Conservation (phyloP, 2,329 filamentous ascomycete species). For the Xylaria sp. region DNA sequence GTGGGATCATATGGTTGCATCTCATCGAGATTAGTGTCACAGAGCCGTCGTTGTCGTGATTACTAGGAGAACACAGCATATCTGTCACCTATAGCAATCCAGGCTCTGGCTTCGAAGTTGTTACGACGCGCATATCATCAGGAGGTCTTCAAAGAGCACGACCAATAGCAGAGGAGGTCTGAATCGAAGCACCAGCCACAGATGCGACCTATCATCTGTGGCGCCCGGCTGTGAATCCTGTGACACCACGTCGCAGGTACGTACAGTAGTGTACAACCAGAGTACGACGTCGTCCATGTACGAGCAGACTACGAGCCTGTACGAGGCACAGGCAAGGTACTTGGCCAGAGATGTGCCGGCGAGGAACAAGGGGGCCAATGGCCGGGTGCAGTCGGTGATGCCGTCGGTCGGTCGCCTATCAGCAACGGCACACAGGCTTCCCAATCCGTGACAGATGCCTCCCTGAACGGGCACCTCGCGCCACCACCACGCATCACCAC, state of each 20-base stretch:
- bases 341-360: background rate
- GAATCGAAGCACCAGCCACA: slow-evolving; percentile 19
- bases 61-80: slow-evolving; percentile 3
- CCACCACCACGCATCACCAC: background rate
- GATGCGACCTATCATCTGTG: slow-evolving; percentile 20
- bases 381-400: background rate
- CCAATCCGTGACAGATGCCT: background rate
- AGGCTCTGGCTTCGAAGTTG: background rate
- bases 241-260: slow-evolving; percentile 6
- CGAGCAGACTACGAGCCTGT: background rate
- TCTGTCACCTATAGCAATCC: background rate
- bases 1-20: slow-evolving; percentile 13
- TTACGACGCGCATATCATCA: slow-evolving; percentile 12
- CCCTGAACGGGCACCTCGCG: slow-evolving; percentile 2
- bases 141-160: background rate
- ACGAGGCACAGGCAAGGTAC: background rate
- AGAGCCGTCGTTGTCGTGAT: background rate
- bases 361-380: background rate
- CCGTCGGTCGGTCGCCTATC: slow-evolving; percentile 9
- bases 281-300: too few relatives aligned
- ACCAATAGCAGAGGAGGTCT: background rate
- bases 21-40: background rate
- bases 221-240: too few relatives aligned
- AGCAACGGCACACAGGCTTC: background rate
- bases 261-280: background rate